Percentiles rank a stretch among this genome's conserved stretches.
Conservation (phyloP, 2,329 filamentous ascomycete genomes). For the Fusarium sp. region DNA sequence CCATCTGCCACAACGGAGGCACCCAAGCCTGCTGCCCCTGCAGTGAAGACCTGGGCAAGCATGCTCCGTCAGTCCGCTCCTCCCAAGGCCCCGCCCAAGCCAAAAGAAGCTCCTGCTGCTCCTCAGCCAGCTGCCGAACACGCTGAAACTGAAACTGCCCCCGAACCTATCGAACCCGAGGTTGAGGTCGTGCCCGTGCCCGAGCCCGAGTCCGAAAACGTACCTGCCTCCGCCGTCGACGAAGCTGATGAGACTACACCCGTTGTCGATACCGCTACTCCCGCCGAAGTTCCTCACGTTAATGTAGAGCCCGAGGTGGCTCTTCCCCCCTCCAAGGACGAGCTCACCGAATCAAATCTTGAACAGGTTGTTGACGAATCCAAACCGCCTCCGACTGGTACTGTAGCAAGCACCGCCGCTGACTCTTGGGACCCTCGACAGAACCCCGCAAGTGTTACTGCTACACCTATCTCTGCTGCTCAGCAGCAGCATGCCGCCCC, state of each 20-base stretch:
- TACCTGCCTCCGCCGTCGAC: conserved; percentile 46
- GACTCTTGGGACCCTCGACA: conserved; percentile 83
- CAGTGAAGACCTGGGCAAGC: conserved; percentile 77
- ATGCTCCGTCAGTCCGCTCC: conserved; percentile 72
- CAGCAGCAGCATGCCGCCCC: conserved; percentile 70
- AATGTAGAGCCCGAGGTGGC: conserved; percentile 53
- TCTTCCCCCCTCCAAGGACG: conserved; percentile 78
- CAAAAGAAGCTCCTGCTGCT: conserved; percentile 60
- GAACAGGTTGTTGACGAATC: conserved; percentile 89
- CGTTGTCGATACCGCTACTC: conserved; percentile 47
- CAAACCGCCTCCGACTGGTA: conserved; percentile 79
- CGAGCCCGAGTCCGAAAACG: conserved; percentile 48
- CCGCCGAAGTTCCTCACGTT: conserved; percentile 32
- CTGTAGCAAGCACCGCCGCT: conserved; percentile 87
- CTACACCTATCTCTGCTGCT: conserved; percentile 72
- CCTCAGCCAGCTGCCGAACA: conserved; percentile 53
- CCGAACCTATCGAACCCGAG: conserved; percentile 50
- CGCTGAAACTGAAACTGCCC: conserved; percentile 50
- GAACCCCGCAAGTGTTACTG: conserved; percentile 66
- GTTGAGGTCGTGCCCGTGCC: conserved; percentile 45
- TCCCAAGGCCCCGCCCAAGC: conserved; percentile 68
- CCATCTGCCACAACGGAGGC: conserved; percentile 50
- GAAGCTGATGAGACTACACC: conserved; percentile 43
- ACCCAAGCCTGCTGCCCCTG: conserved; percentile 52
- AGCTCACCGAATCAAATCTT: conserved; percentile 91